Evolutionary conservation across 2,329 filamentous ascomycete genomes (phyloP), one percentile per base, ranked within the genome.

Genomic region (Talaromyces sp.): DNA sequence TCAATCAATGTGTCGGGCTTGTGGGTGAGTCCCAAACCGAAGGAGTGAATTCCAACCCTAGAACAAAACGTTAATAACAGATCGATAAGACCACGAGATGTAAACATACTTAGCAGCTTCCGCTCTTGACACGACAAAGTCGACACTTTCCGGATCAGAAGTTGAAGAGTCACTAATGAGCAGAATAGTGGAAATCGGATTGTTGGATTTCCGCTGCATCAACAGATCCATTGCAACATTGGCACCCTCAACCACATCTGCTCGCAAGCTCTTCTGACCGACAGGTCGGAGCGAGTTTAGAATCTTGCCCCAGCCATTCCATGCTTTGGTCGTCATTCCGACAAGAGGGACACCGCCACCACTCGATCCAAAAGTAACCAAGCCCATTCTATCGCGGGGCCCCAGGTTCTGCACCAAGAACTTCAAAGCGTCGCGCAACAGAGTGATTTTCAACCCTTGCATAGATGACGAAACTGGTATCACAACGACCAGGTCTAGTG

Each of bases 1-100:
- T 97, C 93, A 62, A 99, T 96, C 91, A 99, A 96, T 0, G 92
- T 97, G 70, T 99, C 94, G 5, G 94, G 94, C 75, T 97, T 97
- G 75, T 99, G 94, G 0, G 93, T 97, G 79, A 97, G 86, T 53
- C 94, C 94, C 17, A 99, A 82, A 35, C 94, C 94, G 66, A 99
- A 99, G 0, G 94, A 97, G 74, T 97, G 91, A 57, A 99, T 96
- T 11, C 90, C 87, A 66, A 99, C 94, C 76, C 87, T 90, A 64
- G 46, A n/a, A 8, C 40, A 54, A 54, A n/a, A n/a, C n/a, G n/a
- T n/a, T n/a, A n/a, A n/a, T n/a, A n/a, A n/a, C n/a, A n/a, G n/a
- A n/a, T n/a, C n/a, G n/a, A 48, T 4, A 39, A 45, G 50, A 41
- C 7, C 28, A 17, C 10, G 17, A 41, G 46, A 19, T 8, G 15